Evolutionary conservation across 345 rosid species (phyloP), one percentile per base, ranked within the genome.

Genomic region (Camelina sativa): DNA sequence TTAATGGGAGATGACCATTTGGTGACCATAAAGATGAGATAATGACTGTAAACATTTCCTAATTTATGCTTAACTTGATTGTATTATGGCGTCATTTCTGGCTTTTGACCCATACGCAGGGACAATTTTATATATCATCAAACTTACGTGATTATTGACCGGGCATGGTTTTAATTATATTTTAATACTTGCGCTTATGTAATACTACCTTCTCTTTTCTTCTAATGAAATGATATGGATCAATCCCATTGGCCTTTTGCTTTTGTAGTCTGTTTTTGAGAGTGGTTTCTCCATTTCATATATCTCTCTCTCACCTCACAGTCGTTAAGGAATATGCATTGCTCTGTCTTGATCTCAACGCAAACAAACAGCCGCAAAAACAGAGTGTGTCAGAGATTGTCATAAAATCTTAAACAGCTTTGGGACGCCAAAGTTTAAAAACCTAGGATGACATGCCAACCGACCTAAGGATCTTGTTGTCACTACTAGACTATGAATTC

Each of bases 1-100:
- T 56, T 48, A 19, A 50, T 77, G 76, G 71, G 65, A 47, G 52
- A 65, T 76, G 75, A 76, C 75, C 65, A 76, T 76, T 69, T 28
- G 64, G 43, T 69, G 59, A 76, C 69, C 75, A 7, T 43, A 69
- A 76, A 22, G 15, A 13, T 1, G 8, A 75, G 6, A 61, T 68
- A 7, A 9, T 1, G 3, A 69, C 75, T 62, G 75, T 76, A n/a
- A 28, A 69, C 4, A 11, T 62, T 43, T 67, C 16, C 41, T 66
- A 38, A 66, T 57, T 25, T 37, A 12, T 58, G 46, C 34, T 58
- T 22, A 41, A 20, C 6, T 43, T 51, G 11, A 22, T 32, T 32
- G 53, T 32, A 19, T 7, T 19, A 16, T 69, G 19, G 56, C 71
- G 75, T 76, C 80, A 70, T 70, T 69, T 38, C 15, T 76, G 80